A percentile compares a stretch with the other conserved stretches of the same genome.
phyloP scores from a whole-genome alignment of 23 red algal genomes.

The Chondrus crispus region DNA sequence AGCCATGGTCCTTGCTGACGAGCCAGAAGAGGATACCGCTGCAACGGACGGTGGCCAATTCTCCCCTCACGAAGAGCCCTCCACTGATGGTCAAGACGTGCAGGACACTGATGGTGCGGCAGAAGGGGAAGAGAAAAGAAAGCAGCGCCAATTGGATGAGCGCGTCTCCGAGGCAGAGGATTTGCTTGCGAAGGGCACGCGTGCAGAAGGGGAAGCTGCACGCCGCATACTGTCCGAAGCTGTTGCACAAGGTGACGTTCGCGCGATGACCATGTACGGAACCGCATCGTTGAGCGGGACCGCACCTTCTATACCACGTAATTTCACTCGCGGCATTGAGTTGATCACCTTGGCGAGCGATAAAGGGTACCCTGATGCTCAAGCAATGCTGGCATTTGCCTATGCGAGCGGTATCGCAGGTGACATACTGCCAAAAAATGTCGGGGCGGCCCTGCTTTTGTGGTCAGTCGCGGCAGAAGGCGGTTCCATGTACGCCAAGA shows the following conservation, averaged over 20 bases:
- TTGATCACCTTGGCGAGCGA: slow-evolving; percentile 10
- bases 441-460: slow-evolving; percentile 30
- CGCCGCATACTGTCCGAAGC: neutral
- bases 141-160: too few relatives aligned
- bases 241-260: neutral
- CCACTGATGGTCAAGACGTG: neutral
- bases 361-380: slow-evolving; percentile 60
- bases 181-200: neutral
- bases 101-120: neutral
- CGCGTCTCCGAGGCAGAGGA: neutral
- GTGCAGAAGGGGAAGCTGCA: neutral
- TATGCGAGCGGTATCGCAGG: slow-evolving; percentile 58
- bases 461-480: slow-evolving; percentile 63
- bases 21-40: neutral
- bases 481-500: slow-evolving; percentile 49
- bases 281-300: neutral
- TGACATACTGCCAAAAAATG: neutral
- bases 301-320: neutral
- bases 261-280: neutral
- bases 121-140: neutral
- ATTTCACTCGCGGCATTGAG: neutral
- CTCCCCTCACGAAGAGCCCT: neutral
- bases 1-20: neutral
- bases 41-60: too few relatives aligned
- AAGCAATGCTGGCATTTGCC: slow-evolving; percentile 68